Base-by-base conservation (phyloP, 225 moss, liverwort and hornwort species). In the Ulota crispa region DNA sequence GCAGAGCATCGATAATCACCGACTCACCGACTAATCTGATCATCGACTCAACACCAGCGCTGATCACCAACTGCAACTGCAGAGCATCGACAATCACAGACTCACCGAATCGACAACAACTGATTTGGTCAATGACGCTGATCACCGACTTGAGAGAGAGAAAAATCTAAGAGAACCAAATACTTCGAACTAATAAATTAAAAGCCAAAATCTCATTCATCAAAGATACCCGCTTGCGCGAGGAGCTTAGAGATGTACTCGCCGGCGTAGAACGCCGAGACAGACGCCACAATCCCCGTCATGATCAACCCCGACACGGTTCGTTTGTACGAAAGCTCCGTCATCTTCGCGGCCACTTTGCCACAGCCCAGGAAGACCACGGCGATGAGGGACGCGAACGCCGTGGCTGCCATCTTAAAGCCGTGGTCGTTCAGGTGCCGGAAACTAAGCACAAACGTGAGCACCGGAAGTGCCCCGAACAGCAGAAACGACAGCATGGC, bases 371-470 rank as follows among this genome's bases (percentile, higher is more conserved):
- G 87, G 21, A 95, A 52, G 8, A 85, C 61, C 14, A 99, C 7
- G 64, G 84, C 87, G 45, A 93, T 68, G 36, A 89, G 62, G 26
- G 93, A 88, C 21, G 85, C 86, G 2, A 85, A 32, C 41, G 89
- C 85, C 13, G 91, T 92, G 23, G 89, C 85, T 63, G 79, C 90
- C 88, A 99, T 86, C 59, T 99, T 99, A 87, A 86, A 91, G 77
- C 91, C 80, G 36, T 80, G 83, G 43, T 89, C 91, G 20, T 84
- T 73, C 1, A 45, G 61, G 69, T 89, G 64, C 60, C 81, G 92
- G 85, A 95, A 99, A 71, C 91, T 91, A 78, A 95, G 89, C 9
- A 86, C 95, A 76, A 89, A 99, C 3, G 84, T 83, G 36, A 94
- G 39, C 4, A 90, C 90, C 57, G 90, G 86, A 26, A 94, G 90